Evolutionary conservation across 768 basidiomycete species (phyloP).

Genomic region (Galerina marginata): DNA sequence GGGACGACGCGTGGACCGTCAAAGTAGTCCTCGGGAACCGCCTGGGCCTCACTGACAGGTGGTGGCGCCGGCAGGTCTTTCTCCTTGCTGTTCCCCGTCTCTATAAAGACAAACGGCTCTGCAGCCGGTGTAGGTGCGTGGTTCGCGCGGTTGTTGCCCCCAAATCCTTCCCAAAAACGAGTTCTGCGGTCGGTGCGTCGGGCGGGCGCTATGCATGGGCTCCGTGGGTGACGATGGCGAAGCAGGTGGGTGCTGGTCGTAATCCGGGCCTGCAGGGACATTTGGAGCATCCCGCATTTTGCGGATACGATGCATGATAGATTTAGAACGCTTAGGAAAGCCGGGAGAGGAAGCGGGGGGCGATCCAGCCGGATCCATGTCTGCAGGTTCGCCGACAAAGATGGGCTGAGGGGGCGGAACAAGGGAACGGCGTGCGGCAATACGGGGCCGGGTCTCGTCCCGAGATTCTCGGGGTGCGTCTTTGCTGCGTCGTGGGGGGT

Average conservation of each 20-base stretch:
- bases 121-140: constrained; percentile 27
- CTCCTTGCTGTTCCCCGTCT: constrained; percentile 47
- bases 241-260: constrained; percentile 50
- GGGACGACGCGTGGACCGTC: constrained; percentile 45
- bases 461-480: constrained; percentile 46
- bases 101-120: constrained; percentile 68
- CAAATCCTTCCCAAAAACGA: constrained; percentile 81
- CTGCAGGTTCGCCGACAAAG: constrained; percentile 62
- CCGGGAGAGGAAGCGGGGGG: constrained; percentile 50
- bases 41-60: constrained; percentile 16
- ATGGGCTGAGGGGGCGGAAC: constrained; percentile 88
- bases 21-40: constrained; percentile 55
- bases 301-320: constrained; percentile 86
- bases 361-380: constrained; percentile 40
- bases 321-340: constrained; percentile 75
- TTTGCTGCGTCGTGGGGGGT: constrained; percentile 41
- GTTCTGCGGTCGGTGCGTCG: constrained; percentile 75
- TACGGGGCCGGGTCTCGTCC: constrained; percentile 40
- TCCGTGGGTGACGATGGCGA: constrained; percentile 50
- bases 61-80: constrained; percentile 61
- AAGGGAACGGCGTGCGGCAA: constrained; percentile 49
- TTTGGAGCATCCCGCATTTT: constrained; percentile 89
- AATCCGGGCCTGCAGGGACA: constrained; percentile 65
- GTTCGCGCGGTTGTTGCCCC: constrained; percentile 39
- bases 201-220: constrained; percentile 43